Base-by-base conservation (phyloP, 352 stramenopile species). In the Phytopythium oedochilum region DNA sequence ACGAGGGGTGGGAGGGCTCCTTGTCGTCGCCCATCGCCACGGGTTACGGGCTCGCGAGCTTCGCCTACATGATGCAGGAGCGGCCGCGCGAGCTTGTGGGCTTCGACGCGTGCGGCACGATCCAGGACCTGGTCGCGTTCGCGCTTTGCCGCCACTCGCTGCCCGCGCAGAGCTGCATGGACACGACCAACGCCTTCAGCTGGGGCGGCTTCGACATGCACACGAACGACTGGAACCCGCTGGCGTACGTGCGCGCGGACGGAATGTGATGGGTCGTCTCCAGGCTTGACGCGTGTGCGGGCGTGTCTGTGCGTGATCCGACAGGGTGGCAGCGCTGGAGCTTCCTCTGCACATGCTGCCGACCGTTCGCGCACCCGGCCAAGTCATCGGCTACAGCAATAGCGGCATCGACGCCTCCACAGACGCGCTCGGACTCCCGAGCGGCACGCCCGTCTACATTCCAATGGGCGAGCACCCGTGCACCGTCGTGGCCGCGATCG, bases 391-490 rank as follows among this genome's bases (percentile, higher is more conserved):
- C 7, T 53, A 69, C 6, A 70, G 59, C 23, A 55, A 52, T 0
- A 52, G 48, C 10, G 36, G 59, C n/a, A 6, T 31, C 25, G 14
- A 23, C 22, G 29, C 28, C 25, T 38, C 46, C 12, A 26, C 18
- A 17, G 31, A 53, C 20, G 35, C 62, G 12, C 57, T 88, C 25
- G 49, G 53, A 0, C n/a, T 92, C 0, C 73, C 75, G 6, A 25
- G 29, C 15, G 52, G 54, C 0, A 63, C 60, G 7, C 50, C 39
- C 2, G 71, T 92, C n/a, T 75, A 68, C 31, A 62, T 88, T 2
- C 74, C 78, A 3, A 89, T 88, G 65, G 81, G 81, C 1, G 81
- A 89, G 55, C 78, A 92, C 42, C 81, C 78, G 10, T 88, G 76
- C 29, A 78, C 81, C 0, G 75, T 92, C 14, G 53, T 82, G 38